A percentile compares a stretch with the other conserved stretches of the same genome.
Conservation (phyloP, 768 basidiomycete species). For the Amanita subjunquillea region DNA sequence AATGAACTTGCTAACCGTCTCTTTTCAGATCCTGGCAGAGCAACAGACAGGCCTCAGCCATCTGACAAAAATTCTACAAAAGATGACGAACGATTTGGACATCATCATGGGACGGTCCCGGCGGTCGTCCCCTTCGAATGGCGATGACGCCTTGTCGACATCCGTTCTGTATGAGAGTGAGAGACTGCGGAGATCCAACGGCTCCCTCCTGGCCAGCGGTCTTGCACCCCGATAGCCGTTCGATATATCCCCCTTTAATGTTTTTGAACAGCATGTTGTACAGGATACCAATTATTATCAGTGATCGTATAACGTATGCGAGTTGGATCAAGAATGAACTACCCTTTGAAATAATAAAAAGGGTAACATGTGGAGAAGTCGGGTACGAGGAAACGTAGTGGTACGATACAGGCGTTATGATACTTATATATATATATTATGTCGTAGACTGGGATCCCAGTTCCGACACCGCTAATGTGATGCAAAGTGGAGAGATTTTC, state of each 20-base stretch:
- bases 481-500: no score
- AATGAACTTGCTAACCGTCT: slow-evolving; percentile 3
- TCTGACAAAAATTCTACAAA: slow-evolving; percentile 64
- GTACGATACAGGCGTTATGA: not conserved
- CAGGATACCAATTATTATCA: not conserved
- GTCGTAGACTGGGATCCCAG: not conserved
- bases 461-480: no score
- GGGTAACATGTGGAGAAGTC: not conserved
- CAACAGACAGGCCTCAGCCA: slow-evolving; percentile 77
- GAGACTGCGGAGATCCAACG: slow-evolving; percentile 24
- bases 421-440: slow-evolving; percentile 1
- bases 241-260: not conserved
- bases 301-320: not conserved
- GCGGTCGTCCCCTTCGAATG: slow-evolving; percentile 2
- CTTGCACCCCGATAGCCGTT: slow-evolving; percentile 12
- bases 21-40: slow-evolving; percentile 53
- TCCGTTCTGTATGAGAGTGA: slow-evolving; percentile 15
- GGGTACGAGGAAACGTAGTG: not conserved
- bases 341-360: not conserved
- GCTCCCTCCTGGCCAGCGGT: slow-evolving; percentile 24
- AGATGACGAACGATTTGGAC: slow-evolving; percentile 51
- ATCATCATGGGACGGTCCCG: slow-evolving; percentile 39
- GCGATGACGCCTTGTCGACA: slow-evolving; percentile 8
- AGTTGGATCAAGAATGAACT: not conserved
- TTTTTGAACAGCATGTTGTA: slow-evolving; percentile 1